These are phyloP conservation scores for Globisporangium mamillatum DNA, from an alignment of 352 stramenopile genomes.

Conservation along the genomic window DNA sequence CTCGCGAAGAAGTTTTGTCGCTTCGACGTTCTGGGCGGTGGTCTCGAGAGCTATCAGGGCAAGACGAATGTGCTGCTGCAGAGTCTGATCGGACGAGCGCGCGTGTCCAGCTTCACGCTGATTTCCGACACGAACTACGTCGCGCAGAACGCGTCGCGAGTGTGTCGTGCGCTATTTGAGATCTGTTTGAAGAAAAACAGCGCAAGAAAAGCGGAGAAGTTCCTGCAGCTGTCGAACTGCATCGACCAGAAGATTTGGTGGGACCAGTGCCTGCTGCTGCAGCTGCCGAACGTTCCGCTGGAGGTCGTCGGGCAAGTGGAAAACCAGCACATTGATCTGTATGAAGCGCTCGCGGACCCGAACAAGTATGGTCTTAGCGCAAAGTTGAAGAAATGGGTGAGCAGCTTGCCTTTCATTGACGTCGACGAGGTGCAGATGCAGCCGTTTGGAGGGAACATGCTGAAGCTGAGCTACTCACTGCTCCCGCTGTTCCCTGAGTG, in stretches of 20 bases:
- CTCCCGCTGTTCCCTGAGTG: conserved; percentile 67
- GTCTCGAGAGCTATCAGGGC: conserved; percentile 89
- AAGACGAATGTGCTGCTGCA: conserved; percentile 99
- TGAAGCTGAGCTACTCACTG: conserved; percentile 89
- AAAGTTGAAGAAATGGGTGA: conserved; percentile 73
- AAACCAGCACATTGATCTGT: conserved; percentile 61
- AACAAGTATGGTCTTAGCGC: conserved; percentile 37
- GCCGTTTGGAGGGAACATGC: conserved; percentile 94
- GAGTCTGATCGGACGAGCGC: conserved; percentile 55
- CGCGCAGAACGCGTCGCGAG: conserved; percentile 96
- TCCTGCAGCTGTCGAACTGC: conserved; percentile 95
- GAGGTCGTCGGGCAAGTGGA: conserved; percentile 90
- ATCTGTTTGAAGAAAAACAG: conserved; percentile 94
- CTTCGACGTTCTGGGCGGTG: conserved; percentile 86
- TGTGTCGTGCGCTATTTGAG: conserved; percentile 98
- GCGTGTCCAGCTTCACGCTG: conserved; percentile 95
- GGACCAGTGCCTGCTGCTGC: conserved; percentile 93
- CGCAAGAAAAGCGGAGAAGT: conserved; percentile 86
- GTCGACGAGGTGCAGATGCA: conserved; percentile 81
- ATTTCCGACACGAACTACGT: conserved; percentile 99
- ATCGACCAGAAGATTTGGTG: conserved; percentile 98
- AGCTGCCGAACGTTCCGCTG: conserved; percentile 88
- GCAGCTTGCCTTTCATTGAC: conserved; percentile 65
- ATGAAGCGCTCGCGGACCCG: conserved; percentile 47
- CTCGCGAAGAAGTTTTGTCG: conserved; percentile 88